These are phyloP conservation scores for Fulvia fulva DNA, from an alignment of 2,329 filamentous ascomycete species.

Conservation along the genomic window DNA sequence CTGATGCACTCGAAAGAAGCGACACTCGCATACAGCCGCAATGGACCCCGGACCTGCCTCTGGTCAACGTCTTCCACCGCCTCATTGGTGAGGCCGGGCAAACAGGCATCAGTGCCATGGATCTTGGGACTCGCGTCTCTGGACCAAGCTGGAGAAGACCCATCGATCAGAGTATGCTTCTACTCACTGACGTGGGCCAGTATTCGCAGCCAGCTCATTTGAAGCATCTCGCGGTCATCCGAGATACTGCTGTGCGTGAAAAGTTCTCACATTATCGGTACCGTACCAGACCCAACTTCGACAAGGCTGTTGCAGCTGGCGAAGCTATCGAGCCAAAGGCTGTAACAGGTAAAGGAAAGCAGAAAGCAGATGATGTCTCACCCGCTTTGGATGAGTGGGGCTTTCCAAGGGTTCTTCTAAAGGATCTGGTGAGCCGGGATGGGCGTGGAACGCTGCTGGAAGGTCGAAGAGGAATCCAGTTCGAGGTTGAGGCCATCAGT, in stretches of 20 bases:
- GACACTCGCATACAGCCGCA: constrained; percentile 18
- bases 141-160: constrained; percentile 54
- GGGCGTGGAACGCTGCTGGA: constrained; percentile 43
- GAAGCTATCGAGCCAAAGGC: constrained; percentile 32
- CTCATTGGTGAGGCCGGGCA: constrained; percentile 45
- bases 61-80: constrained; percentile 52
- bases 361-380: constrained; percentile 21
- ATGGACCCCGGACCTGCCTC: constrained; percentile 53
- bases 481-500: not conserved
- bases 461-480: constrained; percentile 7
- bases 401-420: constrained; percentile 37
- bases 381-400: constrained; percentile 46
- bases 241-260: constrained; percentile 49
- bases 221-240: constrained; percentile 53
- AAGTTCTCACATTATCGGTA: constrained; percentile 53
- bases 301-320: constrained; percentile 49
- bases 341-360: constrained; percentile 12
- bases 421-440: constrained; percentile 37
- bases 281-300: constrained; percentile 51
- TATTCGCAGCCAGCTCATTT: constrained; percentile 56
- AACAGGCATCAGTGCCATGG: constrained; percentile 47
- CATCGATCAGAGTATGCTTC: constrained; percentile 50
- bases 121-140: constrained; percentile 35
- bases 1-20: not conserved
- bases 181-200: constrained; percentile 55